Percentiles rank a stretch among this genome's conserved stretches.
These are phyloP conservation scores for Coemansia sp. DNA, from an alignment of 192 early-diverging fungal genomes.

Conservation along the genomic window DNA sequence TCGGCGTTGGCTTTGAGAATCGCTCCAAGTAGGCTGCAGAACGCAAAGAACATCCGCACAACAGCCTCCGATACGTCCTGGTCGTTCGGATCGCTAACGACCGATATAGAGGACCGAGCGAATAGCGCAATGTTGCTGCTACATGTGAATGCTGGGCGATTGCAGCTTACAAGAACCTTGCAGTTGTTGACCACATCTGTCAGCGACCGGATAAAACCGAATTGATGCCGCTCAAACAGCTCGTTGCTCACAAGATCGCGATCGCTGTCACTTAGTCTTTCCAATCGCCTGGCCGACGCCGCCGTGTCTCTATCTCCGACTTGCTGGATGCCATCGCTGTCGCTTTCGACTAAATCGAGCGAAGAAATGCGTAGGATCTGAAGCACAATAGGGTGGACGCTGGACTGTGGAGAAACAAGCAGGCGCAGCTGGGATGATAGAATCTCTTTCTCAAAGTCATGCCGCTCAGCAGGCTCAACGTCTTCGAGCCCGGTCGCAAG, in stretches of 20 bases:
- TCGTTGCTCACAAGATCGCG: slow-evolving; percentile 42
- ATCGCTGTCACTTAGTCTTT: slow-evolving; percentile 18
- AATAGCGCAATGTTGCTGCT: slow-evolving; percentile 31
- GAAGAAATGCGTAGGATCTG: slow-evolving; percentile 19
- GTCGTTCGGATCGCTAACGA: slow-evolving; percentile 14
- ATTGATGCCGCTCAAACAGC: slow-evolving; percentile 32
- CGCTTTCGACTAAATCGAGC: slow-evolving; percentile 15
- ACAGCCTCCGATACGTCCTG: slow-evolving; percentile 25
- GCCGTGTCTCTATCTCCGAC: not conserved
- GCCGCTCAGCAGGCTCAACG: slow-evolving; percentile 16
- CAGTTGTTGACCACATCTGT: slow-evolving; percentile 35
- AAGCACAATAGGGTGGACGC: slow-evolving; percentile 17
- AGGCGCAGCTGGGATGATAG: slow-evolving; percentile 23
- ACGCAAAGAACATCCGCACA: slow-evolving; percentile 42
- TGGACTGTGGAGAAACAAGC: slow-evolving; percentile 32
- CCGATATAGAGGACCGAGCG: slow-evolving; percentile 26
- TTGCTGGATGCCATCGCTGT: not conserved
- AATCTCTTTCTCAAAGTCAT: slow-evolving; percentile 29
- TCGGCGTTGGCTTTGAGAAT: slow-evolving; percentile 38
- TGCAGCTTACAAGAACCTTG: slow-evolving; percentile 35
- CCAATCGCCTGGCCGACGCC: not conserved
- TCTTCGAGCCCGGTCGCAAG: slow-evolving; percentile 20
- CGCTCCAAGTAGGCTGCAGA: slow-evolving; percentile 39
- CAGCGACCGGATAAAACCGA: slow-evolving; percentile 22
- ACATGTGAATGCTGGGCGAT: slow-evolving; percentile 38